Evolutionary conservation across 352 stramenopile genomes (phyloP), one percentile per base, ranked within the genome.

Genomic region (Pythium grandisporangium): DNA sequence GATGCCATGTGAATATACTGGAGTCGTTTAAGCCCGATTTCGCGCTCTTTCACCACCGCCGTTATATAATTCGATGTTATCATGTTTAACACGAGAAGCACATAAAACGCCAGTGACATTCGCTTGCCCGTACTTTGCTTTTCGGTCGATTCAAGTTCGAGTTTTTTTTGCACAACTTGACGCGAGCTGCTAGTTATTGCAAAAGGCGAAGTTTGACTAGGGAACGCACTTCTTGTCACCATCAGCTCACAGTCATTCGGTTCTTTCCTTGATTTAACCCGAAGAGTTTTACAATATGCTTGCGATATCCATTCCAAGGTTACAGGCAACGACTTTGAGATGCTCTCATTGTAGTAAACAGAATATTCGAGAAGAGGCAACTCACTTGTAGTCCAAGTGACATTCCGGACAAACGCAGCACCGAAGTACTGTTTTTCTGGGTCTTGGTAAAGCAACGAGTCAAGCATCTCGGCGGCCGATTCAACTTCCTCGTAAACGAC

Each of bases 41-140:
- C 75, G n/a, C 65, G 66, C 32, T 92, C 78, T 39, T 81, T 75
- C 30, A 89, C 78, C 1, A 85, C 42, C 13, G 59, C 57, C 1
- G 71, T 63, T 7, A 79, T 61, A 35, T 85, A 86, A 39, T 74
- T 83, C n/a, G 70, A 64, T 10, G 66, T 59, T 25, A 87, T 67
- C 5, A 70, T 80, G 45, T 63, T 84, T 33, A 84, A 48, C 7
- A 64, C 80, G 30, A 85, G 40, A 17, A 84, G 62, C 22, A 75
- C 50, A 51, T 79, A 98, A 70, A 71, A 95, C 42, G 45, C 96
- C 46, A 87, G 95, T 93, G 56, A 94, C 60, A 86, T 98, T 62
- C 73, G 98, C 81, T 36, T 57, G 10, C 64, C 43, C 14, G 71
- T 43, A 17, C 20, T 75, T 55, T 42, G 53, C 38, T 25, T 63